Evolutionary conservation across 2,329 filamentous ascomycete species (phyloP).

Genomic region (Boeremia exigua): DNA sequence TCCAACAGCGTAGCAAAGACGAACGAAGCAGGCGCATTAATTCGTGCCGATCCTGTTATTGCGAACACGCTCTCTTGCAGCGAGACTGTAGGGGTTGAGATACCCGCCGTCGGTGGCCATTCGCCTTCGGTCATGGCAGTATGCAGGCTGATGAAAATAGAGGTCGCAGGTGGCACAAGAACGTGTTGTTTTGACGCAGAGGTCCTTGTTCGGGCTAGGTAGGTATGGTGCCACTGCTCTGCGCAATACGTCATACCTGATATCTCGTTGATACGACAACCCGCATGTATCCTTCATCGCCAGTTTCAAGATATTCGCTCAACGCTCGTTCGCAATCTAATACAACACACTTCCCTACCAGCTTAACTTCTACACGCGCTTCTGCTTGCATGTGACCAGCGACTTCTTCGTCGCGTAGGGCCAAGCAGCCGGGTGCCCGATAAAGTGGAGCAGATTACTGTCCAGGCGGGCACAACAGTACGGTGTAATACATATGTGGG

Average conservation of each 20-base stretch:
- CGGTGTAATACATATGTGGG: no score
- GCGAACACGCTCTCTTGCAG: constrained; percentile 4
- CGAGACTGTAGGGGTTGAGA: constrained; percentile 14
- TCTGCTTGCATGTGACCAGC: neutral
- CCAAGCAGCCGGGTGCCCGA: neutral
- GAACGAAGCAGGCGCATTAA: constrained; percentile 24
- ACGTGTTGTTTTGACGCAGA: neutral
- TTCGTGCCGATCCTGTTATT: constrained; percentile 3
- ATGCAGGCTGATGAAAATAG: neutral
- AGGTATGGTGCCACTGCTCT: neutral
- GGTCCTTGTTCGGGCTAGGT: neutral
- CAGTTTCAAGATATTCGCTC: neutral
- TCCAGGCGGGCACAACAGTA: neutral
- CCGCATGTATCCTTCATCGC: no score
- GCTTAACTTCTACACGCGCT: neutral
- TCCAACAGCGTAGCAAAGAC: constrained; percentile 26
- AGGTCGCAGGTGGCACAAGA: neutral
- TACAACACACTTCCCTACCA: neutral
- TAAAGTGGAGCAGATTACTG: neutral
- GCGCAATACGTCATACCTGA: no score
- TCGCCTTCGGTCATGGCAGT: constrained; percentile 4
- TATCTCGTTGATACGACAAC: no score
- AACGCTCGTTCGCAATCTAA: neutral
- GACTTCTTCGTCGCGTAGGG: neutral
- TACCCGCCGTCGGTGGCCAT: constrained; percentile 10